Evolutionary conservation across 192 early-diverging fungal genomes (phyloP).

Genomic region (Backusella liffmaniae): DNA sequence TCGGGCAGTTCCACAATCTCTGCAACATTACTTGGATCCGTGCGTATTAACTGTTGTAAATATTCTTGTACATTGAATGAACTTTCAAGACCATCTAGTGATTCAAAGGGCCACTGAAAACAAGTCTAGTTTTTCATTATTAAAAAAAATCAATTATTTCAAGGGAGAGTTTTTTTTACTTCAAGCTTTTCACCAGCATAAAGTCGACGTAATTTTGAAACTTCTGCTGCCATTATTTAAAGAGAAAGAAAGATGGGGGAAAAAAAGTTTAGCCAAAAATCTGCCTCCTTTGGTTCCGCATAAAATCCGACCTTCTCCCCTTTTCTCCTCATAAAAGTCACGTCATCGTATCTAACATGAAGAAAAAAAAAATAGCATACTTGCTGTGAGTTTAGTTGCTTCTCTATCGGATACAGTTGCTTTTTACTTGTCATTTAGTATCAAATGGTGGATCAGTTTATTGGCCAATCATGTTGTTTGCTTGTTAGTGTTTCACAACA

Average conservation of each 20-base stretch:
- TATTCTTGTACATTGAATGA: slow-evolving; percentile 77
- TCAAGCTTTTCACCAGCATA: slow-evolving; percentile 30
- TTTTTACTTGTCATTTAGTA: no score
- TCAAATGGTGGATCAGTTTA: no score
- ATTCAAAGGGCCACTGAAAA: slow-evolving; percentile 46
- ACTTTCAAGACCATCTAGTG: slow-evolving; percentile 66
- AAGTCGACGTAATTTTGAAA: slow-evolving; percentile 19
- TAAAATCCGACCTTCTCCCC: not conserved
- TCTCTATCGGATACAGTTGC: no score
- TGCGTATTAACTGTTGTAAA: slow-evolving; percentile 70
- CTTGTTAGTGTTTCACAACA: no score
- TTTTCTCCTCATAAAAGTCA: not conserved
- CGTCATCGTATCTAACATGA: not conserved
- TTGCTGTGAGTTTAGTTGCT: no score
- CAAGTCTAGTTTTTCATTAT: slow-evolving; percentile 27
- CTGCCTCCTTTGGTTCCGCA: not conserved
- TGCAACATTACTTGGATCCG: slow-evolving; percentile 61
- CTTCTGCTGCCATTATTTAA: not conserved
- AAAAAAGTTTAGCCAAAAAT: not conserved
- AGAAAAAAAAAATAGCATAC: not conserved
- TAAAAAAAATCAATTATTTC: no score
- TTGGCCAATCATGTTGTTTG: no score
- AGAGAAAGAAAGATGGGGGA: not conserved
- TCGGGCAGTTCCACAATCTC: slow-evolving; percentile 60
- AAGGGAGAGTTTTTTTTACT: slow-evolving; percentile 3